Conservation (phyloP, 495 filamentous ascomycete genomes). For the Daldinia vernicosa region DNA sequence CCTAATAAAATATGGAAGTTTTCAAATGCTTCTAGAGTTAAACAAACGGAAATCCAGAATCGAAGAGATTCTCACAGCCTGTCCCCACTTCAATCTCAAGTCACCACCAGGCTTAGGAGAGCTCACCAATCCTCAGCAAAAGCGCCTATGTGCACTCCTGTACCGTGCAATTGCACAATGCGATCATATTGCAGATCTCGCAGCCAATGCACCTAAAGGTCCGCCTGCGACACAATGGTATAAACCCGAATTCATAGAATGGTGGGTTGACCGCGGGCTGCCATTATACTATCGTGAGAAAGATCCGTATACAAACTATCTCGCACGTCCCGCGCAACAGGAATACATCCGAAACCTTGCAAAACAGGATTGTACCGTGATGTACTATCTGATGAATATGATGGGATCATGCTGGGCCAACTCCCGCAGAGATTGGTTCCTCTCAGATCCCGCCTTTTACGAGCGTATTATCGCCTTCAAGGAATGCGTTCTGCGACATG, state of each 20-base stretch:
- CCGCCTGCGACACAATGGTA: not conserved
- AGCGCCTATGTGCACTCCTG: conserved; percentile 8
- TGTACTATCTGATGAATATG: conserved; percentile 24
- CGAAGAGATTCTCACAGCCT: conserved; percentile 26
- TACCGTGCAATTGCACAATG: conserved; percentile 30
- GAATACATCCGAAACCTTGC: conserved; percentile 33
- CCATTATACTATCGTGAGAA: not conserved
- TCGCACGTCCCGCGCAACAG: conserved; percentile 31
- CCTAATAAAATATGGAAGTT: conserved; percentile 26
- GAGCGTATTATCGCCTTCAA: conserved; percentile 22
- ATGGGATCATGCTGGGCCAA: not conserved
- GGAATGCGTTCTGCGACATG: conserved; percentile 38
- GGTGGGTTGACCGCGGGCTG: not conserved
- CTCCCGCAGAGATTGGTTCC: not conserved
- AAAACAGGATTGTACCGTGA: conserved; percentile 34
- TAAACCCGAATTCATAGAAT: not conserved
- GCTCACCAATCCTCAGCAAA: conserved; percentile 5
- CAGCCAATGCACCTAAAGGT: conserved; percentile 16
- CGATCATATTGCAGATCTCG: conserved; percentile 32
- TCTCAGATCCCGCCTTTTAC: not conserved
- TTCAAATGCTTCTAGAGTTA: conserved; percentile 39
- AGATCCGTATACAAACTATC: conserved; percentile 39
- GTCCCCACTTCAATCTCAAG: not conserved
- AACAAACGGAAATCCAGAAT: conserved; percentile 36
- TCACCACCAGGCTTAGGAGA: not conserved